phyloP scores from a whole-genome alignment of 164 flowering plant genomes.

The Liquidambar formosana region DNA sequence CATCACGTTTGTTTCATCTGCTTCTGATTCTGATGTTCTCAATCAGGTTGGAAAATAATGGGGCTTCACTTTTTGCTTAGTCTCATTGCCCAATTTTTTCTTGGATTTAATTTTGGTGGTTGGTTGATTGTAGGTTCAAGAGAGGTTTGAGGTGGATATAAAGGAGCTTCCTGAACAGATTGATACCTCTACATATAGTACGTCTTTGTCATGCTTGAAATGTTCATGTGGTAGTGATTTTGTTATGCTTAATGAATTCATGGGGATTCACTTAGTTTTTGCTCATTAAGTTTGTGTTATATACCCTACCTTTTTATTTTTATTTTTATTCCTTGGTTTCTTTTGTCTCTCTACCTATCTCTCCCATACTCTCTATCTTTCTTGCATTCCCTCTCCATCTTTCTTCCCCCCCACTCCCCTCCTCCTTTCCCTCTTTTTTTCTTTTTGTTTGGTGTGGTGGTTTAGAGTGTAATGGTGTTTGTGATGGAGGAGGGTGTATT shows the following conservation, averaged over 20 bases:
- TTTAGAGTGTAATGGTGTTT: too few species aligned
- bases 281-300: too few species aligned
- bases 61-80: background rate
- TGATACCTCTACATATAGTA: slow-evolving; percentile 97
- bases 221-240: background rate
- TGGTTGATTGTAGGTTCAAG: slow-evolving; percentile 67
- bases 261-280: background rate
- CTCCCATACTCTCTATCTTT: too few species aligned
- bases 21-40: slow-evolving; percentile 89
- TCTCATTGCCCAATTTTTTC: background rate
- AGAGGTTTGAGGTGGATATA: slow-evolving; percentile 95
- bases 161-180: slow-evolving; percentile 99
- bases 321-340: too few species aligned
- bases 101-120: background rate
- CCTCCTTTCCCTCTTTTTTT: too few species aligned
- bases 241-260: background rate
- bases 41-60: slow-evolving; percentile 60
- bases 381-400: too few species aligned
- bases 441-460: too few species aligned
- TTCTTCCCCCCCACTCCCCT: too few species aligned
- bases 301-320: too few species aligned
- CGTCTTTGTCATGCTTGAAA: slow-evolving; percentile 21
- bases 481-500: too few species aligned
- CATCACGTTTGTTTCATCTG: slow-evolving; percentile 90
- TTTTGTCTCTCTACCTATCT: too few species aligned